A percentile compares a stretch with the other conserved stretches of the same genome.
Conservation (phyloP, 257 asterid species). For the Craterostigma plantagineum region DNA sequence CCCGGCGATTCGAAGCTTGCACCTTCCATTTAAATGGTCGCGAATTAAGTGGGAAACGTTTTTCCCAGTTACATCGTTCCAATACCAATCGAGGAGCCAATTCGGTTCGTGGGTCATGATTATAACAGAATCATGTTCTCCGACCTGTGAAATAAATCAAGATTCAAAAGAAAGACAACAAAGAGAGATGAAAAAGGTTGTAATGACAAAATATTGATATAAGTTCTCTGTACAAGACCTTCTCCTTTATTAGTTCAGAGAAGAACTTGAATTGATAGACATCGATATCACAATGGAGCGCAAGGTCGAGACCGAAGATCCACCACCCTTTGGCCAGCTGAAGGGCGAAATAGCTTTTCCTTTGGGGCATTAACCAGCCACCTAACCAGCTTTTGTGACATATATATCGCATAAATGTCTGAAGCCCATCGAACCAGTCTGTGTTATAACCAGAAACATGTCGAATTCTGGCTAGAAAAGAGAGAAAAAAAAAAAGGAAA, state of each 20-base stretch:
- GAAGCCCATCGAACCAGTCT: slow-evolving; percentile 99
- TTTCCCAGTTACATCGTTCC: slow-evolving; percentile 61
- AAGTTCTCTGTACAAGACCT: slow-evolving; percentile 25
- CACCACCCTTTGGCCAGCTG: slow-evolving; percentile 98
- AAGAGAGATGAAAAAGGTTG: background rate
- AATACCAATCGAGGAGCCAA: slow-evolving; percentile 97
- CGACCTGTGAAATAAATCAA: slow-evolving; percentile 31
- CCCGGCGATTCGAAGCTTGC: slow-evolving; percentile 90
- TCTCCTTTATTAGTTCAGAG: slow-evolving; percentile 61
- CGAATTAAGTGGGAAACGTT: slow-evolving; percentile 63
- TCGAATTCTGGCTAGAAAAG: slow-evolving; percentile 6
- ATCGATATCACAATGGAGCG: slow-evolving; percentile 91
- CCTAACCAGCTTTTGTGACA: slow-evolving; percentile 99
- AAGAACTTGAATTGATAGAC: slow-evolving; percentile 90
- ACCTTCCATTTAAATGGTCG: slow-evolving; percentile 72
- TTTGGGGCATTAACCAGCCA: slow-evolving; percentile 99
- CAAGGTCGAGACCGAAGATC: slow-evolving; percentile 96
- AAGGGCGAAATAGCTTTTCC: slow-evolving; percentile 91
- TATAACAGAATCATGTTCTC: slow-evolving; percentile 67
- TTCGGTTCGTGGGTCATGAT: slow-evolving; percentile 96
- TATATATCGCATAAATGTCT: slow-evolving; percentile 90
- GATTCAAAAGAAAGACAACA: background rate
- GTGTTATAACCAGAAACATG: slow-evolving; percentile 12
- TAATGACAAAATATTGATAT: no score
- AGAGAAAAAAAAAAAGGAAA: slow-evolving; percentile 1